phyloP scores from a whole-genome alignment of 23 red algal species.

The Gracilaria vermiculophylla region DNA sequence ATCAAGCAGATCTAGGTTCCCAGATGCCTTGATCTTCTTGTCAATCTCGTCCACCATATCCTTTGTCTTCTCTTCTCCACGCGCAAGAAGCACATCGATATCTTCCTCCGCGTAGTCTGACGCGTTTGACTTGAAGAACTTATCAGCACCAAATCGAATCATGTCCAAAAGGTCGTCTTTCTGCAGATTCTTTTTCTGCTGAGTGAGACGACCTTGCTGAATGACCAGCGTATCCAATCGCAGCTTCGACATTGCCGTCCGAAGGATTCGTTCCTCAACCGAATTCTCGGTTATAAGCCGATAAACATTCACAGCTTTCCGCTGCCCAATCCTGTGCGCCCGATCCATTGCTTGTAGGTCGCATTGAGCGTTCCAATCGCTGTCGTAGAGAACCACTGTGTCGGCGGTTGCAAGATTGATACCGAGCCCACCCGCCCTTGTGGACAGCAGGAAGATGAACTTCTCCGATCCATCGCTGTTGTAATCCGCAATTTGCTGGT shows the following conservation, averaged over 20 bases:
- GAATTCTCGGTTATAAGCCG: conserved; percentile 90
- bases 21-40: conserved; percentile 56
- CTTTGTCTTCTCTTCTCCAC: conserved; percentile 90
- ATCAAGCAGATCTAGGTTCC: conserved; percentile 74
- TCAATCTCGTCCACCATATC: conserved; percentile 81
- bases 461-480: conserved; percentile 89
- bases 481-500: conserved; percentile 93
- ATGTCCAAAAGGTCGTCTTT: conserved; percentile 97
- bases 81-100: conserved; percentile 86
- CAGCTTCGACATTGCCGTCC: conserved; percentile 94
- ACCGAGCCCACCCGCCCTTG: conserved; percentile 93
- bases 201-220: conserved; percentile 90
- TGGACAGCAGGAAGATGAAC: conserved; percentile 97
- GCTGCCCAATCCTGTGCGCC: conserved; percentile 97
- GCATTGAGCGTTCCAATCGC: conserved; percentile 98
- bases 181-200: conserved; percentile 86
- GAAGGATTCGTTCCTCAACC: conserved; percentile 95
- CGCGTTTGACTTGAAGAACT: conserved; percentile 87
- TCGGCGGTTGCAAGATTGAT: conserved; percentile 99
- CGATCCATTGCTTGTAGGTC: conserved; percentile 99
- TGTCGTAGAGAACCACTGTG: conserved; percentile 96
- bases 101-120: conserved; percentile 87
- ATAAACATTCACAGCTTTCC: conserved; percentile 91
- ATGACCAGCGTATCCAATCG: conserved; percentile 95
- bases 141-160: conserved; percentile 97